Conservation (phyloP, 306 rosid species). For the Lotus japonicus region DNA sequence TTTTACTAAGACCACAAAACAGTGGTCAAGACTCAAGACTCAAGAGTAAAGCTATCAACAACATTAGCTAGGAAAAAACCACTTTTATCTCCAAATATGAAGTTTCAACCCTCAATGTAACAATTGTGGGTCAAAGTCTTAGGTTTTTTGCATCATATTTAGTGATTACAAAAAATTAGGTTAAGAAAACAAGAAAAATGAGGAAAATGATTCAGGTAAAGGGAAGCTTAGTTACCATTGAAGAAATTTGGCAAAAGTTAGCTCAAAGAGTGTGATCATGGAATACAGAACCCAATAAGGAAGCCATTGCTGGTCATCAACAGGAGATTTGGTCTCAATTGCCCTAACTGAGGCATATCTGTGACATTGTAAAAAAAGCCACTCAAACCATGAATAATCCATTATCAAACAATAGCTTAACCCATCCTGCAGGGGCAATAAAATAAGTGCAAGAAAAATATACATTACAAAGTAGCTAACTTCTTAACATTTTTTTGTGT, state of each 20-base stretch:
- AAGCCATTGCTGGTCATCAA: slow-evolving; percentile 92
- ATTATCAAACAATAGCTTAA: not conserved
- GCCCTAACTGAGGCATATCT: slow-evolving; percentile 86
- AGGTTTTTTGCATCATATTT: too few relatives aligned
- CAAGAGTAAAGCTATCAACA: not conserved
- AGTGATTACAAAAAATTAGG: too few relatives aligned
- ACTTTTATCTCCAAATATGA: not conserved
- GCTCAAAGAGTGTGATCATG: slow-evolving; percentile 77
- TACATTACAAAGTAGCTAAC: not conserved
- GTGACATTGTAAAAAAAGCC: slow-evolving; percentile 15
- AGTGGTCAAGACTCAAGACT: not conserved
- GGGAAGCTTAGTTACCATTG: slow-evolving; percentile 45
- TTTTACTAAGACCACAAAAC: not conserved
- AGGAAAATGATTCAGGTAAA: not conserved
- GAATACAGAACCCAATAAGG: slow-evolving; percentile 90
- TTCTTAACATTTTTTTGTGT: not conserved
- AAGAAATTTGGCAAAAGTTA: slow-evolving; percentile 66
- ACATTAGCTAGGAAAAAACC: not conserved
- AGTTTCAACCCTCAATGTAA: not conserved
- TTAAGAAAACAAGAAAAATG: too few relatives aligned
- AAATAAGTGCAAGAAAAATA: not conserved
- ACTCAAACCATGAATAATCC: not conserved
- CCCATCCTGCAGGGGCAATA: not conserved
- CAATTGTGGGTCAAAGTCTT: not conserved
- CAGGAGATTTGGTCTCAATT: slow-evolving; percentile 66